Evolutionary conservation across 2,329 filamentous ascomycete genomes (phyloP).

Genomic region (Aureobasidium sp.): DNA sequence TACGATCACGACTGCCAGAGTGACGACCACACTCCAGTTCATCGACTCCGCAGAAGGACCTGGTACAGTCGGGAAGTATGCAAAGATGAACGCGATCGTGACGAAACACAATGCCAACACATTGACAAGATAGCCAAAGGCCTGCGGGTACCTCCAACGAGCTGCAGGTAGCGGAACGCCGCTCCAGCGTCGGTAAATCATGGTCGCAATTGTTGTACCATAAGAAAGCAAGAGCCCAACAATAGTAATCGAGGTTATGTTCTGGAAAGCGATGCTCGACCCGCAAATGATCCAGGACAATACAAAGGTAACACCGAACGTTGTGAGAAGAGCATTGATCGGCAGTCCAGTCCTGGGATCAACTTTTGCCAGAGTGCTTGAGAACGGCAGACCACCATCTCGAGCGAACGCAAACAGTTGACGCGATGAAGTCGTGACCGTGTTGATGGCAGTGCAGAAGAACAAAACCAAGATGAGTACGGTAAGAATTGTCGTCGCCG

Average conservation of each 20-base stretch:
- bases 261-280: conserved; percentile 22
- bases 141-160: conserved; percentile 21
- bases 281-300: conserved; percentile 22
- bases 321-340: background rate
- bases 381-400: conserved; percentile 20
- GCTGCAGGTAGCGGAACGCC: conserved; percentile 18
- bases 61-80: conserved; percentile 20
- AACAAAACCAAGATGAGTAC: conserved; percentile 17
- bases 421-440: conserved; percentile 25
- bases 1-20: conserved; percentile 19
- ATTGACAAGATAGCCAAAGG: conserved; percentile 19
- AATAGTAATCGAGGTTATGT: conserved; percentile 19
- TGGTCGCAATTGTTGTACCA: conserved; percentile 18
- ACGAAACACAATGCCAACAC: conserved; percentile 15
- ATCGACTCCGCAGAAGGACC: conserved; percentile 22
- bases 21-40: conserved; percentile 28
- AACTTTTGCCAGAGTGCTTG: conserved; percentile 18
- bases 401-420: conserved; percentile 19
- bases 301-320: conserved; percentile 16
- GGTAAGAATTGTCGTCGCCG: conserved; percentile 22
- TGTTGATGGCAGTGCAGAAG: conserved; percentile 20
- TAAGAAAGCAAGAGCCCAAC: conserved; percentile 20
- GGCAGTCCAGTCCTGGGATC: conserved; percentile 18
- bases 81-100: conserved; percentile 17
- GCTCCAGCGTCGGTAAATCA: conserved; percentile 19